Base-by-base conservation (phyloP, 345 rosid species). In the Sisymbrium altissimum region DNA sequence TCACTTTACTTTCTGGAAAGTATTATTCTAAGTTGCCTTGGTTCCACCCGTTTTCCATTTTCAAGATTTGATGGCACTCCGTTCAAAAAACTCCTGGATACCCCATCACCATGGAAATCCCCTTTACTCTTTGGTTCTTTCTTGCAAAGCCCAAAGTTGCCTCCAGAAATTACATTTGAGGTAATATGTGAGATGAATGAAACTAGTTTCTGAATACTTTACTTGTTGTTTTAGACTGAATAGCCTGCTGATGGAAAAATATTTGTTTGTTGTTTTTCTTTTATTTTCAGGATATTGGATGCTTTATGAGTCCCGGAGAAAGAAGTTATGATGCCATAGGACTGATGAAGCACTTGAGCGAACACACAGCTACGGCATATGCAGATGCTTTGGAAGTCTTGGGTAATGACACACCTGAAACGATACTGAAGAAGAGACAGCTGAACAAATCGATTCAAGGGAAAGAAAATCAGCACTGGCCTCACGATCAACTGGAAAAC, bases 101-200 rank as follows among this genome's bases (percentile, higher is more conserved):
- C 98, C 39, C 99, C 97, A 71, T 87, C 95, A 29, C 96, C 96
- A 19, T 92, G 99, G 99, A 96, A 86, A 73, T 95, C 99, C 7
- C 94, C 99, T 50, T 89, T 89, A 87, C 92, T 87, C 82, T 74
- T 96, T 50, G 86, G 89, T 80, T 81, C 97, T 29, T 89, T 96
- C 74, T 63, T 85, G 54, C 87, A 87, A 18, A 96, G 97, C 54
- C 91, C 97, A 61, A 84, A 87, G 72, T 53, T 89, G 67, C 87
- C 88, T 70, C 88, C 96, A 52, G 96, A 94, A 10, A 87, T 91
- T 78, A 83, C 96, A 45, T 85, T 95, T 55, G 99, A 95, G 96
- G 99, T 92, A 85, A 9, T n/a, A n/a, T 41, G 54, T 58, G 36
- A 71, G 68, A 30, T 50, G 40, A 43, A 17, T 44, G 40, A 46